Evolutionary conservation across 2,329 filamentous ascomycete species (phyloP).

Genomic region (Ceratocystis albifundus): DNA sequence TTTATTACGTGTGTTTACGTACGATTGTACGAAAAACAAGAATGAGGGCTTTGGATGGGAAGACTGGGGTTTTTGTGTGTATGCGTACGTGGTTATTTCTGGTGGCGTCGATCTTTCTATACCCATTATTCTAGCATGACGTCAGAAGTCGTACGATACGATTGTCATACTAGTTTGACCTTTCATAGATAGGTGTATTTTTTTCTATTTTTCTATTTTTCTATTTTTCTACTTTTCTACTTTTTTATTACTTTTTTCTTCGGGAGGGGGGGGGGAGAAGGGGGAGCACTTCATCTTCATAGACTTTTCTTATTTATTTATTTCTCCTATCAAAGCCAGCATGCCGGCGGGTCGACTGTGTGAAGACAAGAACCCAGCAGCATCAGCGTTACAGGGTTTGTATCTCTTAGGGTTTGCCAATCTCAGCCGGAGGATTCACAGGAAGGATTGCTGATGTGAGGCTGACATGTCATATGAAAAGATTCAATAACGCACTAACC

Average conservation of each 20-base stretch:
- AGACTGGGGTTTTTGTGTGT: not conserved
- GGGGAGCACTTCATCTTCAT: not conserved
- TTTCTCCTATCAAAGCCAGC: not conserved
- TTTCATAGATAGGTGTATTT: not conserved
- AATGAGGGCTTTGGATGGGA: not conserved
- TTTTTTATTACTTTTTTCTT: too few relatives aligned
- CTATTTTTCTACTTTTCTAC: not conserved
- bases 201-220: not conserved
- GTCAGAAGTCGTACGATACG: slow-evolving; percentile 3
- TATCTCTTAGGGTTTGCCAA: not conserved
- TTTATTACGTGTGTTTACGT: not conserved
- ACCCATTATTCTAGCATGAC: slow-evolving; percentile 7
- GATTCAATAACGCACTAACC: not conserved
- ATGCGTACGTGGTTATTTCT: not conserved
- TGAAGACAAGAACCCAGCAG: too few relatives aligned
- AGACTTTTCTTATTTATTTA: not conserved
- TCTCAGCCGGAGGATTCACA: not conserved
- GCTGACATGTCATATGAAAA: slow-evolving; percentile 4
- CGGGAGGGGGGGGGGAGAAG: not conserved
- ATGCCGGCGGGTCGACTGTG: not conserved
- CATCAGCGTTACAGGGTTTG: not conserved
- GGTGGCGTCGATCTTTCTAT: slow-evolving; percentile 1
- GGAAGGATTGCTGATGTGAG: slow-evolving; percentile 3
- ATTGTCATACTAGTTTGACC: not conserved
- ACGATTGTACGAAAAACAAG: too few relatives aligned